phyloP scores from a whole-genome alignment of 2,329 filamentous ascomycete genomes.

The Fusarium falciforme region DNA sequence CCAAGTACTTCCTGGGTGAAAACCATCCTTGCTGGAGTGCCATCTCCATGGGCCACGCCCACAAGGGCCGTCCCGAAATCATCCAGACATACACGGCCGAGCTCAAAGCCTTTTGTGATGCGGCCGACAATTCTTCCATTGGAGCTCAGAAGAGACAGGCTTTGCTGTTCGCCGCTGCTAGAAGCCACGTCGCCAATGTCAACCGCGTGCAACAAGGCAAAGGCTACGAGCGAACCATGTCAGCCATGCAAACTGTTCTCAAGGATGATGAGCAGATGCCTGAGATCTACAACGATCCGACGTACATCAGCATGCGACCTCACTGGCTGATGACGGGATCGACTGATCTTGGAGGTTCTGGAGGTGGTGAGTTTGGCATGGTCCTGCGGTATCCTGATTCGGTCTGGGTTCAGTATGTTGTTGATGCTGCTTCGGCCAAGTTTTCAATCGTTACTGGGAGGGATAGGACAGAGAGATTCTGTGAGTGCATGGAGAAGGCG shows the following conservation, averaged over 20 bases:
- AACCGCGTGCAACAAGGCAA: neutral
- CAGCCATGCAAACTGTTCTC: neutral
- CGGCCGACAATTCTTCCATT: neutral
- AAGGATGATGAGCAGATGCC: neutral
- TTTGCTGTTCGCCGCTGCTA: neutral
- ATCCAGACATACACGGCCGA: neutral
- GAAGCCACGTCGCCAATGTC: neutral
- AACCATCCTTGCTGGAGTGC: neutral
- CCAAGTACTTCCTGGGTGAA: neutral
- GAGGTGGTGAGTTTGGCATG: neutral
- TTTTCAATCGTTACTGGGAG: neutral
- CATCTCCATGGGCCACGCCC: neutral
- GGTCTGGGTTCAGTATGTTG: neutral
- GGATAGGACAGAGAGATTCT: neutral
- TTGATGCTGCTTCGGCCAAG: neutral
- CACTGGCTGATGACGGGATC: neutral
- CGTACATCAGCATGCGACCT: neutral
- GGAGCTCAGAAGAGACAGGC: neutral
- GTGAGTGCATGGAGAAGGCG: neutral
- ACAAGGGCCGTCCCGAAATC: neutral
- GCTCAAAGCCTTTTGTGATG: neutral
- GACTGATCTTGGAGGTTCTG: neutral
- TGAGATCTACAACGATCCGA: neutral
- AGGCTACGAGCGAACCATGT: neutral
- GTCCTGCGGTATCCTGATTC: neutral